Evolutionary conservation across 2,329 filamentous ascomycete genomes (phyloP), one percentile per base, ranked within the genome.

Genomic region (Ophiostoma fasciatum): DNA sequence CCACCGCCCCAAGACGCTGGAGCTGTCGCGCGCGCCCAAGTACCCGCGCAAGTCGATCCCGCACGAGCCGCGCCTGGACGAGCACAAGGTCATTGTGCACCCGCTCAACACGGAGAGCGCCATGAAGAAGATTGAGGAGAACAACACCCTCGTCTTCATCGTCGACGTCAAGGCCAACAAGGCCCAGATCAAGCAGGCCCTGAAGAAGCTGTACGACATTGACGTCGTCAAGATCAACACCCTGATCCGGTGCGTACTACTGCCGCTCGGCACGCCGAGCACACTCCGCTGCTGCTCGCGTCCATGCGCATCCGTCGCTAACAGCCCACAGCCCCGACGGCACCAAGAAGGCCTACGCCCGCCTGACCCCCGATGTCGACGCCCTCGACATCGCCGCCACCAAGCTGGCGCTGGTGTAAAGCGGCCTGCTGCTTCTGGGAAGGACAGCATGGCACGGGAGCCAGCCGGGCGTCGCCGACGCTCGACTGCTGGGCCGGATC

Each of bases 101-200:
- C 90, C 90, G 50, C 76, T 98, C 60, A 98, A 98, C 80, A 98
- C 90, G 44, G 90, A 98, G 81, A 90, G 81, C 59, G 90, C 92
- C 58, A 96, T 98, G 88, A 98, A 98, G 84, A 58, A 94, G 82
- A 94, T 98, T 54, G 90, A 98, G 75, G 90, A 98, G 81, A 87
- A 98, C 78, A 98, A 98, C 78, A 98, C 90, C 51, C 78, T 98
- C 36, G 84, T 93, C 60, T 94, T 94, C 75, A 93, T 94, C 53
- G 84, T 92, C 58, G 82, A 94, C 53, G 69, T 88, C 64, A 92
- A 92, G 80, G 78, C 88, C 64, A 98, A 98, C 79, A 98, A 98
- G 83, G 78, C 85, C 61, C 90, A 98, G 73, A 98, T 98, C 71
- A 94, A 94, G 77, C 72, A 77, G 56, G 82, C 88, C 46, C 71